These are phyloP conservation scores for Penicillium sp. DNA, from an alignment of 2,329 filamentous ascomycete genomes.

Conservation along the genomic window DNA sequence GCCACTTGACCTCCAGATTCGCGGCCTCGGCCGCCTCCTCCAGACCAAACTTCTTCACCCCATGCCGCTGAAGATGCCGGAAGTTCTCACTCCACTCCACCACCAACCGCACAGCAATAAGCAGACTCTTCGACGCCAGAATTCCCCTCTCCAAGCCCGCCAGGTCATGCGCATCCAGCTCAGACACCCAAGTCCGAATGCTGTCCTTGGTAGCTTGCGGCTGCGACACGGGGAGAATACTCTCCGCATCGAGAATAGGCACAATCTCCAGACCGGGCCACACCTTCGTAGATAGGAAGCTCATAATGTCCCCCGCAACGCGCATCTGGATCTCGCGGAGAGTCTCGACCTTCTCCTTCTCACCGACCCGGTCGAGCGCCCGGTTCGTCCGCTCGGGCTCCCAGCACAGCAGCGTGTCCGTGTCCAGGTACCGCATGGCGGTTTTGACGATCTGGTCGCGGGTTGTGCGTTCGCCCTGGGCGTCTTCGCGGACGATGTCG, in stretches of 20 bases:
- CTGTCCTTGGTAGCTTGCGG: slow-evolving; percentile 72
- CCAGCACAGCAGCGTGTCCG: slow-evolving; percentile 92
- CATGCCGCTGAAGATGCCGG: slow-evolving; percentile 51
- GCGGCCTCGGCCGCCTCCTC: slow-evolving; percentile 78
- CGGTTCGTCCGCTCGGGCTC: slow-evolving; percentile 60
- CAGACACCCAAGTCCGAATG: slow-evolving; percentile 74
- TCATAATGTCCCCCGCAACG: slow-evolving; percentile 69
- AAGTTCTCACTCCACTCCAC: slow-evolving; percentile 85
- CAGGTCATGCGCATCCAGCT: slow-evolving; percentile 75
- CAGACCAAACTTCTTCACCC: slow-evolving; percentile 65
- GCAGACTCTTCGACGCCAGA: slow-evolving; percentile 82
- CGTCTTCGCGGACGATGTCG: slow-evolving; percentile 74
- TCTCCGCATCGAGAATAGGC: slow-evolving; percentile 77
- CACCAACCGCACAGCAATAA: slow-evolving; percentile 74
- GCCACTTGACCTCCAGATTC: slow-evolving; percentile 85
- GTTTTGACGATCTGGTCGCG: slow-evolving; percentile 66
- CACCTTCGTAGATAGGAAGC: slow-evolving; percentile 69
- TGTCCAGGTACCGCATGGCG: slow-evolving; percentile 83
- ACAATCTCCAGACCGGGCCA: slow-evolving; percentile 82
- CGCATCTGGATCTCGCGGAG: slow-evolving; percentile 73
- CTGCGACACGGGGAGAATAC: slow-evolving; percentile 76
- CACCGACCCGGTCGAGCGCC: slow-evolving; percentile 51
- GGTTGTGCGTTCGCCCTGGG: slow-evolving; percentile 52
- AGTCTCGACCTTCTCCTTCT: slow-evolving; percentile 54
- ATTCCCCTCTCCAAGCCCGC: slow-evolving; percentile 82